These are phyloP conservation scores for Backusella australiensis DNA, from an alignment of 192 early-diverging fungal genomes.

Conservation along the genomic window DNA sequence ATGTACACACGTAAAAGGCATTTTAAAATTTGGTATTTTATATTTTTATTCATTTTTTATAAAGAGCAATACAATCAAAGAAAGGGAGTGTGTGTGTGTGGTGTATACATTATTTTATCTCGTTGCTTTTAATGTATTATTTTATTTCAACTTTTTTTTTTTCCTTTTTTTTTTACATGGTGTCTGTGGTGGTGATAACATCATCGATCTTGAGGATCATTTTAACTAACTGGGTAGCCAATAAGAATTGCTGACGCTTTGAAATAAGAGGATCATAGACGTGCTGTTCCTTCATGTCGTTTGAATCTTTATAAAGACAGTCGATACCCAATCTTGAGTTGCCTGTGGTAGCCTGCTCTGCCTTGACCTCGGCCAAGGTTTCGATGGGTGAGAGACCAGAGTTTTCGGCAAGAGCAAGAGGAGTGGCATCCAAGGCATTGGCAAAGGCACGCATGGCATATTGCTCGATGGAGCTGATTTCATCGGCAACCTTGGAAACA, in stretches of 20 bases:
- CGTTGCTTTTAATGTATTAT: background rate
- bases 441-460: constrained; percentile 99
- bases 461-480: constrained; percentile 72
- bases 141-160: background rate
- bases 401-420: constrained; percentile 85
- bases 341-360: constrained; percentile 83
- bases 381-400: constrained; percentile 96
- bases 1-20: too few species aligned
- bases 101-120: constrained; percentile 1
- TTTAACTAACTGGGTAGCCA: constrained; percentile 48
- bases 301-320: constrained; percentile 89
- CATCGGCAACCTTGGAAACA: constrained; percentile 88
- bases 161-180: background rate
- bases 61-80: background rate
- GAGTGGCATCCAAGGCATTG: constrained; percentile 88
- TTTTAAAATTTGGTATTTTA: background rate
- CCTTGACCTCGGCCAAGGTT: constrained; percentile 94
- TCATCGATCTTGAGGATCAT: constrained; percentile 98
- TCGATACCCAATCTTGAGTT: constrained; percentile 94
- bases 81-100: background rate
- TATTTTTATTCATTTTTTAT: background rate
- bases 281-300: constrained; percentile 96
- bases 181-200: constrained; percentile 53
- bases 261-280: constrained; percentile 98
- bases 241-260: constrained; percentile 86